Conservation (phyloP, 306 rosid species). For the Quercus alba region DNA sequence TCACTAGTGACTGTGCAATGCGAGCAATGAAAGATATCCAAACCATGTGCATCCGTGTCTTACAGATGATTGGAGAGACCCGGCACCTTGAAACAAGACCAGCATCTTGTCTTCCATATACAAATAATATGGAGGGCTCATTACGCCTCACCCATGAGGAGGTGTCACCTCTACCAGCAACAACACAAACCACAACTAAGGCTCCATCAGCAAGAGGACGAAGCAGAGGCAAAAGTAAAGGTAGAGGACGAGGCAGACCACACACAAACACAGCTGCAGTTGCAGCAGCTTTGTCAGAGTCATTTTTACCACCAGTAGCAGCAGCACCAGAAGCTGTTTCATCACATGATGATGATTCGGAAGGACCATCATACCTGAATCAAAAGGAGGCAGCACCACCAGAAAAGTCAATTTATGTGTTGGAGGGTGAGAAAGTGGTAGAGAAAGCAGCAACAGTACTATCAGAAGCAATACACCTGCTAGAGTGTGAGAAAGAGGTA, state of each 20-base stretch:
- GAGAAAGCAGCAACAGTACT: background rate
- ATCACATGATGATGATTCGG: background rate
- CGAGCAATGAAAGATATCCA: constrained; percentile 15
- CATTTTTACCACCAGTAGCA: background rate
- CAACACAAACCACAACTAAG: background rate
- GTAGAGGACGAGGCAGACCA: background rate
- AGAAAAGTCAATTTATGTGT: background rate
- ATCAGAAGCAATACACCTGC: background rate
- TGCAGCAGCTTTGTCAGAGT: background rate
- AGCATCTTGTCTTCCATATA: background rate
- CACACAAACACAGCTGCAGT: background rate
- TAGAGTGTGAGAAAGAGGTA: background rate
- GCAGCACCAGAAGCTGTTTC: background rate
- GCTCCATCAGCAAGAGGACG: background rate
- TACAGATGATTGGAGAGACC: constrained; percentile 25
- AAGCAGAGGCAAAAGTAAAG: background rate
- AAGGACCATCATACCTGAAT: background rate
- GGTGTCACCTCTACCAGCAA: background rate
- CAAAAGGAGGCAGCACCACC: background rate
- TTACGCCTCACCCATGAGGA: background rate
- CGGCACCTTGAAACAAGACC: constrained; percentile 20
- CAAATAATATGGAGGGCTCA: background rate
- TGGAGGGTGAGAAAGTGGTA: background rate
- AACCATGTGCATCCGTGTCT: constrained; percentile 12
- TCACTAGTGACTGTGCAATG: constrained; percentile 1